These are phyloP conservation scores for Wickerhamomyces canadensis DNA, from an alignment of 805 yeast species.

Conservation along the genomic window DNA sequence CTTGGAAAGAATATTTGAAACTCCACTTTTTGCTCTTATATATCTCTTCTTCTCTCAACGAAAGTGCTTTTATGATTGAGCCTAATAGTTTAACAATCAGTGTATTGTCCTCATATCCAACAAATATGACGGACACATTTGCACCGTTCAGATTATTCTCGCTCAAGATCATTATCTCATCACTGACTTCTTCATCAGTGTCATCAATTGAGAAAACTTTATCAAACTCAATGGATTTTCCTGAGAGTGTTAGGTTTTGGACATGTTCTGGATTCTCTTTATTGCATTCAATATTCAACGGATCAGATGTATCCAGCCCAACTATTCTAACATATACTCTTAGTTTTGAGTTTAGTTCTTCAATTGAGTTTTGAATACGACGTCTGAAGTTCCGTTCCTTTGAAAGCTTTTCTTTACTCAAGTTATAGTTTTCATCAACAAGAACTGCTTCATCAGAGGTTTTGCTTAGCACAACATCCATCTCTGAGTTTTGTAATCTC, in stretches of 20 bases:
- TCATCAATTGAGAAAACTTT: slow-evolving; percentile 5
- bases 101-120: not conserved
- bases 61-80: not conserved
- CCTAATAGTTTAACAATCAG: not conserved
- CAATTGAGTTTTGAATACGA: slow-evolving; percentile 45
- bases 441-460: slow-evolving; percentile 20
- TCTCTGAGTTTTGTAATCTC: slow-evolving; percentile 15
- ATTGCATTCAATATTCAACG: not conserved
- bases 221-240: slow-evolving; percentile 5
- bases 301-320: not conserved
- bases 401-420: slow-evolving; percentile 25
- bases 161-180: slow-evolving; percentile 7
- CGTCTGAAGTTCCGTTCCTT: slow-evolving; percentile 34
- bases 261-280: not conserved
- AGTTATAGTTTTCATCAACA: slow-evolving; percentile 19
- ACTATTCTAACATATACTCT: slow-evolving; percentile 20
- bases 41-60: slow-evolving; percentile 4
- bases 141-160: slow-evolving; percentile 10
- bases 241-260: not conserved
- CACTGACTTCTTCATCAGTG: not conserved
- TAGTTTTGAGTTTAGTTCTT: slow-evolving; percentile 30
- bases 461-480: slow-evolving; percentile 17
- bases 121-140: slow-evolving; percentile 3
- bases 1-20: slow-evolving; percentile 9
- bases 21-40: slow-evolving; percentile 10